phyloP scores from a whole-genome alignment of 208 protist genomes.

The Leishmania mexicana region DNA sequence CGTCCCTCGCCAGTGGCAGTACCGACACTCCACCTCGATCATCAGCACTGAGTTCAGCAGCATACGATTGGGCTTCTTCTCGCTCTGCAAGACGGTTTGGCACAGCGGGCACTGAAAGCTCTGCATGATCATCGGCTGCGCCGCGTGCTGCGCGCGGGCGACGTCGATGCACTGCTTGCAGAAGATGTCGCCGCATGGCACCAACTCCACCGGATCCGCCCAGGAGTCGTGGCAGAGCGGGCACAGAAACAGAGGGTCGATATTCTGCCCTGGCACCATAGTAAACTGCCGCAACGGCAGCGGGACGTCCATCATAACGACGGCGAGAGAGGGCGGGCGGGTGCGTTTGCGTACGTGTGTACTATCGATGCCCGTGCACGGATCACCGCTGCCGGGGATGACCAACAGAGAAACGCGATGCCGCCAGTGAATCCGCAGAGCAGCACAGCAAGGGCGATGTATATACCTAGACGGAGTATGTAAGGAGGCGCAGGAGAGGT shows the following conservation, averaged over 20 bases:
- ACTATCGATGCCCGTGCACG: neutral
- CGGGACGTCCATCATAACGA: neutral
- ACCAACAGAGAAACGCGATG: neutral
- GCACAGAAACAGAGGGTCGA: slow-evolving; percentile 52
- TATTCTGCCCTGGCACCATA: slow-evolving; percentile 37
- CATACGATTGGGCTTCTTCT: slow-evolving; percentile 60
- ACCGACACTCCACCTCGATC: slow-evolving; percentile 57
- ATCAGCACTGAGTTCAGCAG: slow-evolving; percentile 65
- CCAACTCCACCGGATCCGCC: slow-evolving; percentile 54
- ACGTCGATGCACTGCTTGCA: slow-evolving; percentile 54
- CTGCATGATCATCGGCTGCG: slow-evolving; percentile 34
- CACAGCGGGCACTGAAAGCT: slow-evolving; percentile 64
- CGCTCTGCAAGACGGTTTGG: slow-evolving; percentile 37
- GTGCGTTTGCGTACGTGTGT: neutral
- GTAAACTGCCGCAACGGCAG: slow-evolving; percentile 19
- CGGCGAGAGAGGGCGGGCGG: neutral
- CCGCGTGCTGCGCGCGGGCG: slow-evolving; percentile 19
- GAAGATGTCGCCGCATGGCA: slow-evolving; percentile 59
- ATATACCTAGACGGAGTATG: too few relatives aligned
- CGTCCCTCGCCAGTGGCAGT: slow-evolving; percentile 70
- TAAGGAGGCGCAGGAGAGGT: too few relatives aligned
- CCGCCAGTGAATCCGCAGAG: neutral
- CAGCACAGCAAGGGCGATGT: neutral
- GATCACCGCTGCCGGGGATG: neutral
- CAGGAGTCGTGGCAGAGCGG: slow-evolving; percentile 75